A percentile compares a stretch with the other conserved stretches of the same genome.
These are phyloP conservation scores for Malassezia obtusa DNA, from an alignment of 1,284 basidiomycete species.

Conservation along the genomic window DNA sequence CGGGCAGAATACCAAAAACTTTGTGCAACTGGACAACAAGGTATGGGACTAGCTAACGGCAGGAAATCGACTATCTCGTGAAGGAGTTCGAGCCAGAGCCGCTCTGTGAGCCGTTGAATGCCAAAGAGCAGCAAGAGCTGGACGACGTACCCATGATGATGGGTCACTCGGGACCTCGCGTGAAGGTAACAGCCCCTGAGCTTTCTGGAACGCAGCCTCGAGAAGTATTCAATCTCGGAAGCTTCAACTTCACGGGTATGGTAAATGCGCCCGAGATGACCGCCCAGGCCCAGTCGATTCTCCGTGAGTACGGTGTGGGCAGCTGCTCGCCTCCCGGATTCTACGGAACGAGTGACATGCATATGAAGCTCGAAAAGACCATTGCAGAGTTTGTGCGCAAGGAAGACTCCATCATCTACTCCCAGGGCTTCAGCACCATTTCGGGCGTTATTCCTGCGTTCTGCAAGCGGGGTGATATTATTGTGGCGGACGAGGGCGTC, in stretches of 20 bases:
- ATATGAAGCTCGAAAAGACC: constrained; percentile 75
- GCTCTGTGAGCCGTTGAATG: constrained; percentile 59
- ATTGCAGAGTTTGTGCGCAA: constrained; percentile 83
- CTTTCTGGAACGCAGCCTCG: constrained; percentile 57
- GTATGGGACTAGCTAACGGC: constrained; percentile 51
- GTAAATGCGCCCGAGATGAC: constrained; percentile 80
- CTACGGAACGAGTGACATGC: constrained; percentile 92
- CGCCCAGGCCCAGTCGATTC: constrained; percentile 69
- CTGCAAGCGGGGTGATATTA: constrained; percentile 92
- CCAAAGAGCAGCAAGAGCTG: constrained; percentile 62
- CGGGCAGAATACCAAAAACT: constrained; percentile 70
- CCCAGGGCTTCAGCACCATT: constrained; percentile 84
- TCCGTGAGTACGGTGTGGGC: constrained; percentile 87
- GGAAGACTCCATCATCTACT: constrained; percentile 81
- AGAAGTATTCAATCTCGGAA: constrained; percentile 74
- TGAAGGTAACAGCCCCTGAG: constrained; percentile 66
- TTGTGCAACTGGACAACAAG: constrained; percentile 81
- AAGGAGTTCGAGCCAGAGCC: constrained; percentile 89
- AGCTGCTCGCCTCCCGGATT: constrained; percentile 95
- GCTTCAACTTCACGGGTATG: constrained; percentile 85
- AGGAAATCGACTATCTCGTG: constrained; percentile 95
- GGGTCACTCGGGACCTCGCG: constrained; percentile 61
- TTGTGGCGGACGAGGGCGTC: constrained; percentile 88
- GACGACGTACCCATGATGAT: constrained; percentile 66
- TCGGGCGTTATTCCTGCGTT: constrained; percentile 94